Evolutionary conservation across 2,329 filamentous ascomycete species (phyloP).

Genomic region (Ophiostoma australiae): DNA sequence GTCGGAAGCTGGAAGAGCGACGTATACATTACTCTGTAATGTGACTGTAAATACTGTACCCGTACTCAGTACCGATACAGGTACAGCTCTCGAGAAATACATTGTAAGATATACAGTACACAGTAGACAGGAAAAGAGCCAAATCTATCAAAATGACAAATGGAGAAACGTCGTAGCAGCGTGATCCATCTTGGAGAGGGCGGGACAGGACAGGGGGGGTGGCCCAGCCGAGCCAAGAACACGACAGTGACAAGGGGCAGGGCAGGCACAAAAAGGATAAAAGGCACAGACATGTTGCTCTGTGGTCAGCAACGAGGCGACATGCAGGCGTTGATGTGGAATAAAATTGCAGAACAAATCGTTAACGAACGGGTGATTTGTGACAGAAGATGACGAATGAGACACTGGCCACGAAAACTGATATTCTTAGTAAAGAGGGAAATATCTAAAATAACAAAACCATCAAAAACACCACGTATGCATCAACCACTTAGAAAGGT

Average conservation of each 20-base stretch:
- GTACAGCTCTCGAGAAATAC: too few species aligned
- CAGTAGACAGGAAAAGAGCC: not conserved
- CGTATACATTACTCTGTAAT: too few species aligned
- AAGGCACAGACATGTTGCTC: not conserved
- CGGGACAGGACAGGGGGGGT: not conserved
- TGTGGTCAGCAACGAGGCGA: not conserved
- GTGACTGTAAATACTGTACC: too few species aligned
- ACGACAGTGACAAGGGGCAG: not conserved
- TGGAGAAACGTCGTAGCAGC: not conserved
- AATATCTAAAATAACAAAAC: not conserved
- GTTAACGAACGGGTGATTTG: not conserved
- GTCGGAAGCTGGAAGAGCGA: too few species aligned
- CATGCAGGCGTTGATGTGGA: not conserved
- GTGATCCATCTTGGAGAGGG: constrained; percentile 1
- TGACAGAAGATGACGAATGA: constrained; percentile 1
- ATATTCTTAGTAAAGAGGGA: not conserved
- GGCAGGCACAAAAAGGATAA: not conserved
- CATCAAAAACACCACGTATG: too few species aligned
- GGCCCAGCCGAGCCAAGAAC: not conserved
- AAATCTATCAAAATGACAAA: not conserved
- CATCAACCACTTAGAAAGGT: not conserved
- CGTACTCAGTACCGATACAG: too few species aligned
- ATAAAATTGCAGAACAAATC: not conserved
- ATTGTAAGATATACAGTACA: too few species aligned
- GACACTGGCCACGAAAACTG: not conserved